Base-by-base conservation (phyloP, 148 eudicot species). In the Dianthus caryophyllus region DNA sequence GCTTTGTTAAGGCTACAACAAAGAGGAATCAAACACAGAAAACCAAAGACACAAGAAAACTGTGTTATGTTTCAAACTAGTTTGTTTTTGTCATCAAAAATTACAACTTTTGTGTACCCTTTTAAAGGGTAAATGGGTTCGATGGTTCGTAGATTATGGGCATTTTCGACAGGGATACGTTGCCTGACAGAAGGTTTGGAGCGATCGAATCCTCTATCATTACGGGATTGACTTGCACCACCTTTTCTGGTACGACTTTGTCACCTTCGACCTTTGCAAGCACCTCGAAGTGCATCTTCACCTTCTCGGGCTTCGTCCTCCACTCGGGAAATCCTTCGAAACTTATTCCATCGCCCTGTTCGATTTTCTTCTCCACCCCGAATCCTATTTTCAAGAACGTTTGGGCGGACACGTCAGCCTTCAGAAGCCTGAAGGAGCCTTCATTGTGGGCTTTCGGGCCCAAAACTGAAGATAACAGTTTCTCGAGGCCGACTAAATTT, bases 281-380 rank as follows among this genome's bases (percentile, higher is more conserved):
- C 52, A 88, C 97, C 73, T 94, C 98, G 48, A 90, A 94, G 75
- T 90, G 96, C 96, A 90, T 84, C 79, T 75, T 88, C 71, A 86
- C 80, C 7, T 71, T 70, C 73, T 84, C 88, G 0, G 98, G 97
- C 71, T 88, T 94, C 8, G 98, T 94, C 65, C 87, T 84, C 98
- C 98, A 94, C 61, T 77, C 90, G 0, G 97, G 97, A 44, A 86
- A 69, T 26, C 82, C 84, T 41, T 58, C 69, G 15, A 75, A 49
- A 11, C 51, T 55, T 11, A 72, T 15, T 7, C 80, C 78, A 21
- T 84, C 97, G 43, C 68, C 87, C 64, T 82, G 72, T 41, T 66
- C 77, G 20, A 90, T 53, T 75, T 80, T 85, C 85, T 80, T 90
- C 83, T 94, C 97, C 1, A 94, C 79, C 18, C 77, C 85, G 62